phyloP scores from a whole-genome alignment of 176 grass and related monocot genomes.

The Metroxylon sagu region DNA sequence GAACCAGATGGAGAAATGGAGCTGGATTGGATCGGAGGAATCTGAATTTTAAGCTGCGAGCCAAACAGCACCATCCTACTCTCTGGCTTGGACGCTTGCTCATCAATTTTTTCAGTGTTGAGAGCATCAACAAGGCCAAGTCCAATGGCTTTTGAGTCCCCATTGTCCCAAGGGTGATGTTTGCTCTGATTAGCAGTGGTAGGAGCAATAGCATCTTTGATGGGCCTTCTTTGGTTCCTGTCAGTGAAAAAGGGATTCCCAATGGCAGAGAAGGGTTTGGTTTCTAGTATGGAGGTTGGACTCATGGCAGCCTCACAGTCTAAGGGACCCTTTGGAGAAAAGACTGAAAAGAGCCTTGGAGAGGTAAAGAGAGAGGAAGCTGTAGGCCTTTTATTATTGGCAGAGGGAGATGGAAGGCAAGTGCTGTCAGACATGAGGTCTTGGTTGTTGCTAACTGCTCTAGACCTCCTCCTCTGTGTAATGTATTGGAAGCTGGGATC shows the following conservation, averaged over 20 bases:
- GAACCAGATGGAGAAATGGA: neutral
- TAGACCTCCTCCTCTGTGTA: slow-evolving; percentile 62
- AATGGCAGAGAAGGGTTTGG: slow-evolving; percentile 54
- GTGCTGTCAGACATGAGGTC: slow-evolving; percentile 35
- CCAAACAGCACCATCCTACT: slow-evolving; percentile 26
- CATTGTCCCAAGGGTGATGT: slow-evolving; percentile 13
- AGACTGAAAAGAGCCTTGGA: slow-evolving; percentile 49
- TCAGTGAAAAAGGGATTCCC: slow-evolving; percentile 40
- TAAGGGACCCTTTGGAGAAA: slow-evolving; percentile 35
- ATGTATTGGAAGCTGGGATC: neutral
- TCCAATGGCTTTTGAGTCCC: slow-evolving; percentile 23
- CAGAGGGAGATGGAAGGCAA: slow-evolving; percentile 17
- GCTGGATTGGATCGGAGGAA: slow-evolving; percentile 3
- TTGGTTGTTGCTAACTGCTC: slow-evolving; percentile 42
- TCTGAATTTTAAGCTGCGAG: slow-evolving; percentile 29
- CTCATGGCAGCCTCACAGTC: slow-evolving; percentile 57
- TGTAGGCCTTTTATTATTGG: slow-evolving; percentile 18
- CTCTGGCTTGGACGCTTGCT: neutral
- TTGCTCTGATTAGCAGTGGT: neutral
- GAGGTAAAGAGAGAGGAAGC: slow-evolving; percentile 36
- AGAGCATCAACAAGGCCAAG: slow-evolving; percentile 53
- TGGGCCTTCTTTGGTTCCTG: slow-evolving; percentile 24
- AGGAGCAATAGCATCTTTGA: neutral
- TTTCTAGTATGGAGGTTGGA: slow-evolving; percentile 83
- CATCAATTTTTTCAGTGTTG: slow-evolving; percentile 14